Evolutionary conservation across 2,329 filamentous ascomycete genomes (phyloP).

Genomic region (Beauveria varroae): DNA sequence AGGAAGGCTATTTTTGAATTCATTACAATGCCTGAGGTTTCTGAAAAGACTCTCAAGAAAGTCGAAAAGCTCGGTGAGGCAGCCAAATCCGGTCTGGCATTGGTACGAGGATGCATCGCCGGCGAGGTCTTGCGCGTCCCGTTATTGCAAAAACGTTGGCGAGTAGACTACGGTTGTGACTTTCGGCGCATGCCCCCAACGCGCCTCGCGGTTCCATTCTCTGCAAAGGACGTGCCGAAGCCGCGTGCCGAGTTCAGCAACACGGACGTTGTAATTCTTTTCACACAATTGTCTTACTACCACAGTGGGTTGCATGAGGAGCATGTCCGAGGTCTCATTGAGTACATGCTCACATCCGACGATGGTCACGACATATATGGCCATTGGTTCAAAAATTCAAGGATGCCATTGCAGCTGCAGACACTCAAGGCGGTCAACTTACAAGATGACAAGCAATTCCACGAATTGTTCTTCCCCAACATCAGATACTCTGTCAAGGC

Average conservation of each 20-base stretch:
- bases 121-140: conserved; percentile 45
- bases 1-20: background rate
- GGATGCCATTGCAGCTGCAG: conserved; percentile 31
- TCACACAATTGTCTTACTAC: conserved; percentile 51
- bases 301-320: conserved; percentile 45
- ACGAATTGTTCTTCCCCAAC: conserved; percentile 40
- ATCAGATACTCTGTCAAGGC: conserved; percentile 44
- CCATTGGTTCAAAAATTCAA: conserved; percentile 33
- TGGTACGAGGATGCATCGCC: conserved; percentile 50
- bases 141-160: conserved; percentile 52
- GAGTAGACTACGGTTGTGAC: conserved; percentile 57
- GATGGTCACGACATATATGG: conserved; percentile 44
- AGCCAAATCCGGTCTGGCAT: background rate
- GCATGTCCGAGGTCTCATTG: conserved; percentile 41
- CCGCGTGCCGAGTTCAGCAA: conserved; percentile 54
- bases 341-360: conserved; percentile 41
- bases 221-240: conserved; percentile 50
- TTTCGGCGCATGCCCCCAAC: conserved; percentile 30
- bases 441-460: conserved; percentile 43
- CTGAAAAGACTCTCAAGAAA: accelerated
- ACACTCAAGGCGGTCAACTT: conserved; percentile 45
- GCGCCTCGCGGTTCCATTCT: conserved; percentile 49
- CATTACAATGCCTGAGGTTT: background rate
- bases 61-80: background rate
- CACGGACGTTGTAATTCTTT: conserved; percentile 47